Conservation (phyloP, 352 stramenopile genomes). For the Globisporangium cederbergense region DNA sequence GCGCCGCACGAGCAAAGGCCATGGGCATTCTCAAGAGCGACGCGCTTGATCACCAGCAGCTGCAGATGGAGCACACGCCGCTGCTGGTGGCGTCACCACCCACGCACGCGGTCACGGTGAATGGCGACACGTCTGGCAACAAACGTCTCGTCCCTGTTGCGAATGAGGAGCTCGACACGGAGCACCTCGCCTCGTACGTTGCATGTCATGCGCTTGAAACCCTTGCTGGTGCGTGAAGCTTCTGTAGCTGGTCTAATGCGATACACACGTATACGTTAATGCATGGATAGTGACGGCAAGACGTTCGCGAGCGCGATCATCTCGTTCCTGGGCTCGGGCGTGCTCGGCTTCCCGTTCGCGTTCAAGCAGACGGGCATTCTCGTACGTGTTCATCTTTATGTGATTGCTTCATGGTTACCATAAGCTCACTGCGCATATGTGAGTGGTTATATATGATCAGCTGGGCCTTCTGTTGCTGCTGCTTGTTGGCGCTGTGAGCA, state of each 20-base stretch:
- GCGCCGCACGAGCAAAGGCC: neutral
- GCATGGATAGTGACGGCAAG: constrained; percentile 35
- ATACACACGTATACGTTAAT: neutral
- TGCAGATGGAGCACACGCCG: neutral
- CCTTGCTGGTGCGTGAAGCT: neutral
- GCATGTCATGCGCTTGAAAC: neutral
- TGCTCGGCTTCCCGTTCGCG: constrained; percentile 89
- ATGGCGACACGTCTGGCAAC: neutral
- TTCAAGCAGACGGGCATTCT: constrained; percentile 88
- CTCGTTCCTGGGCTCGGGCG: constrained; percentile 89
- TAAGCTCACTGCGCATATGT: neutral
- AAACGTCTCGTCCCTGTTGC: neutral
- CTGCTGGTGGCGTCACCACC: neutral
- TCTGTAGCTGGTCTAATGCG: neutral
- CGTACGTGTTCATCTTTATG: constrained; percentile 23
- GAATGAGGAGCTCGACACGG: neutral
- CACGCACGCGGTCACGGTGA: neutral
- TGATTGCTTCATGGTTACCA: neutral
- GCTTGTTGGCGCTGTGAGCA: constrained; percentile 26
- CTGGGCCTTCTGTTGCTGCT: constrained; percentile 54
- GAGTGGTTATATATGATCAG: constrained; percentile 18
- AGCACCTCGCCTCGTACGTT: constrained; percentile 44
- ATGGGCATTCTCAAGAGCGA: constrained; percentile 9
- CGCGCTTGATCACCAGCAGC: neutral
- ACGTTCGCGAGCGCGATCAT: constrained; percentile 83